Percentiles rank a stretch among this genome's conserved stretches.
phyloP scores from a whole-genome alignment of 192 early-diverging fungal genomes.

The Jimgerdemannia flammicorona region DNA sequence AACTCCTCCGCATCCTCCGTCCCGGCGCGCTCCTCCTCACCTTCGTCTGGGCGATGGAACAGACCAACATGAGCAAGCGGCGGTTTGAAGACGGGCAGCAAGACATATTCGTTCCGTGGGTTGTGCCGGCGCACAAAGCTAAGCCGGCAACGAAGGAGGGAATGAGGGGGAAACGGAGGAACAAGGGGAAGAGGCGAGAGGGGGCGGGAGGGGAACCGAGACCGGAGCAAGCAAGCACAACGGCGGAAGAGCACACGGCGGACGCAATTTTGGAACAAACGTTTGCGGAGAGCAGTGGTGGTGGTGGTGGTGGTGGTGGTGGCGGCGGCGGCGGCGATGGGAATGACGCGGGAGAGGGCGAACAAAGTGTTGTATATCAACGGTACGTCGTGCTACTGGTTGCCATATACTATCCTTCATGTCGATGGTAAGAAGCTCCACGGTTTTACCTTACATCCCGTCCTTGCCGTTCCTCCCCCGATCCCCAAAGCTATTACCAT shows the following conservation, averaged over 20 bases:
- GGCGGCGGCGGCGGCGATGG: no score
- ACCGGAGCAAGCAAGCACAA: conserved; percentile 16
- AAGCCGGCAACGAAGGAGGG: neutral
- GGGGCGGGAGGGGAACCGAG: conserved; percentile 44
- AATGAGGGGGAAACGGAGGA: conserved; percentile 19
- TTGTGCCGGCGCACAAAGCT: conserved; percentile 44
- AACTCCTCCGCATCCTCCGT: conserved; percentile 73
- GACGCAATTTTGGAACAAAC: no score
- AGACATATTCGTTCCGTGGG: conserved; percentile 95
- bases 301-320: no score
- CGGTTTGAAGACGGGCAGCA: conserved; percentile 76
- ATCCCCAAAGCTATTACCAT: conserved; percentile 78
- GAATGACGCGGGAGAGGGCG: neutral
- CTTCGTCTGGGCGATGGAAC: conserved; percentile 98
- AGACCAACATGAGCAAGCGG: conserved; percentile 64
- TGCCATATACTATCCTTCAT: conserved; percentile 1
- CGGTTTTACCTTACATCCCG: neutral
- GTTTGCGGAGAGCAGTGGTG: no score
- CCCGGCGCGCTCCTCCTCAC: conserved; percentile 70
- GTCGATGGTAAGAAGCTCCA: conserved; percentile 14
- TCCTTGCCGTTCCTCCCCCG: conserved; percentile 10
- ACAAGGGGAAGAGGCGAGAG: conserved; percentile 17
- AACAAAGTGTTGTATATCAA: neutral
- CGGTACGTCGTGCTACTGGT: neutral
- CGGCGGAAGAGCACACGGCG: no score